Percentiles rank a stretch among this genome's conserved stretches.
Evolutionary conservation across 1,284 basidiomycete species (phyloP).

Genomic region (Exsudoporus floridanus): DNA sequence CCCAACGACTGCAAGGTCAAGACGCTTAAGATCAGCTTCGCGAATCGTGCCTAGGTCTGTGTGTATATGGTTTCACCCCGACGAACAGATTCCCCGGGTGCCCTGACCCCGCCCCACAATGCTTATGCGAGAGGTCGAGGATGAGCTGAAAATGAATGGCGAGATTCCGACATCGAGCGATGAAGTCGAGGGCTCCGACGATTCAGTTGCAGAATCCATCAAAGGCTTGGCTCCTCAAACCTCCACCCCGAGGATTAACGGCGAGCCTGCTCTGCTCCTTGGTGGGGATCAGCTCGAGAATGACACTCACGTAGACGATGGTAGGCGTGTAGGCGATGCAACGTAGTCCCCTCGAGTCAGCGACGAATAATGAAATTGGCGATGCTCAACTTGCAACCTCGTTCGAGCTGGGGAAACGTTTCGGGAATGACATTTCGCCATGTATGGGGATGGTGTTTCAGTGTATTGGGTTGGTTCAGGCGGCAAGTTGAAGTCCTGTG

Average conservation of each 20-base stretch:
- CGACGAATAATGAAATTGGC: slow-evolving; percentile 1
- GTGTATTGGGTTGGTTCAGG: background rate
- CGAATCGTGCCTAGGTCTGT: slow-evolving; percentile 25
- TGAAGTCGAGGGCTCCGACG: background rate
- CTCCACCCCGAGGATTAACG: background rate
- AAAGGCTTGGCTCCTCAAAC: background rate
- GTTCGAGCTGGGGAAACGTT: slow-evolving; percentile 26
- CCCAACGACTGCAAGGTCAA: slow-evolving; percentile 15
- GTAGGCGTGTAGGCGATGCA: slow-evolving; percentile 21
- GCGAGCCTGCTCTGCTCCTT: background rate
- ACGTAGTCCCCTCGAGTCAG: slow-evolving; percentile 11
- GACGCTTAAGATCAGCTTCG: slow-evolving; percentile 30
- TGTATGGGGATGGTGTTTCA: slow-evolving; percentile 22
- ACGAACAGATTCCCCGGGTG: slow-evolving; percentile 1
- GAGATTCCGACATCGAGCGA: background rate
- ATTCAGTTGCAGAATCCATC: background rate
- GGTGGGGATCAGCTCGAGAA: slow-evolving; percentile 1
- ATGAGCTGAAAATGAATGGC: background rate
- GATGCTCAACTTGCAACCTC: slow-evolving; percentile 13
- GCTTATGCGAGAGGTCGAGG: background rate
- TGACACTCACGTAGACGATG: slow-evolving; percentile 21
- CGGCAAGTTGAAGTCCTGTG: background rate
- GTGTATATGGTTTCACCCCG: slow-evolving; percentile 26
- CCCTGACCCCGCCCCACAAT: background rate
- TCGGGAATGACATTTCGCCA: slow-evolving; percentile 27